Evolutionary conservation across 2,329 filamentous ascomycete genomes (phyloP), one percentile per base, ranked within the genome.

Genomic region (Ophiostoma angusticollis): DNA sequence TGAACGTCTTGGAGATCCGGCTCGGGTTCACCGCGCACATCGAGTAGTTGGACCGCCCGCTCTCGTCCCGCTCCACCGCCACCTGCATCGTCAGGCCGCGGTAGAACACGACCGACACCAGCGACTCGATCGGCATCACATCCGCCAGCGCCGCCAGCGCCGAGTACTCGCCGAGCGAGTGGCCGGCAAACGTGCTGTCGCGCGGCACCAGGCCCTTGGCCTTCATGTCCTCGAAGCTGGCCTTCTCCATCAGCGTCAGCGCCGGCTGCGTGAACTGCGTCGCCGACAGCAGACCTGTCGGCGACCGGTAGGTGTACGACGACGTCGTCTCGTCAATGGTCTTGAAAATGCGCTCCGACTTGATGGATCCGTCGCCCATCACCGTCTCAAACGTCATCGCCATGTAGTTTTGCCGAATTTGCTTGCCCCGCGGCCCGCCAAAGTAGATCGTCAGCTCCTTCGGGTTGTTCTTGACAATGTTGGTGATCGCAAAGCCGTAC

Each of bases 341-440:
- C 69, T 98, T 96, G 74, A 98, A 98, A 57, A 98, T 98, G 65
- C 89, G 93, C 70, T 98, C 91, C 0, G 91, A 95, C 64, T 95
- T 96, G 67, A 94, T 86, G 25, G 76, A 76, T 19, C 91, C 91
- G 58, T 98, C 91, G 2, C 84, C 67, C 43, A 81, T 82, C 38
- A 98, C 86, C n/a, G 89, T 93, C 68, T 98, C 91, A 62, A 96
- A 98, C 34, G 89, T 96, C 91, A 98, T 98, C 44, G 89, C 80
- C 82, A 96, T 96, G 70, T 98, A 98, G 64, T 98, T 98, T 57
- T 94, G 82, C 47, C 91, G 85, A 52, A 98, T 98, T 37, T 85
- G 86, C 67, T 96, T 98, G 56, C 91, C 91, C 43, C 85, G 83
- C 45, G 91, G 86, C 35, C 91, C 91, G 65, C 93, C 91, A 56